A percentile compares a stretch with the other conserved stretches of the same genome.
phyloP scores from a whole-genome alignment of 805 yeast genomes.

The Naumovozyma baii region DNA sequence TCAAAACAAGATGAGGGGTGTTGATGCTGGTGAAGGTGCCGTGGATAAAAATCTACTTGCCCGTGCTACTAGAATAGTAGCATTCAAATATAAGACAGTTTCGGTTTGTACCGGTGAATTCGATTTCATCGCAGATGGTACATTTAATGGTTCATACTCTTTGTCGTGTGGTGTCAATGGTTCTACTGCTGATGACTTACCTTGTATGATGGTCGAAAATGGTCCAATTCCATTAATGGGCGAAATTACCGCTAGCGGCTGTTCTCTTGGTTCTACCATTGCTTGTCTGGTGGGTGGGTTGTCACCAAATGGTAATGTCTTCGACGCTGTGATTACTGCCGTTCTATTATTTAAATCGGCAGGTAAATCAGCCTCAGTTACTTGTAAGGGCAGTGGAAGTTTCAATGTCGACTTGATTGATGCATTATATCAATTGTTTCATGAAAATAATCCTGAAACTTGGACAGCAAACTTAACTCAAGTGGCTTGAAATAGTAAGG shows the following conservation, averaged over 20 bases:
- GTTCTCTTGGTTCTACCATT: slow-evolving; percentile 67
- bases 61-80: slow-evolving; percentile 39
- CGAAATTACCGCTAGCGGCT: slow-evolving; percentile 71
- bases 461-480: slow-evolving; percentile 16
- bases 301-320: slow-evolving; percentile 28
- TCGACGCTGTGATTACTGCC: slow-evolving; percentile 45
- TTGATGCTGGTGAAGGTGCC: slow-evolving; percentile 38
- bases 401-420: slow-evolving; percentile 26
- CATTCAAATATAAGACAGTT: slow-evolving; percentile 42
- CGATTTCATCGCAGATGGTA: slow-evolving; percentile 45
- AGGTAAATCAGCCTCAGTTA: slow-evolving; percentile 43
- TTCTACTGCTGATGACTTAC: slow-evolving; percentile 14
- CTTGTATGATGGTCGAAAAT: slow-evolving; percentile 28
- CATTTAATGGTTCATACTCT: slow-evolving; percentile 18
- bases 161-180: slow-evolving; percentile 13
- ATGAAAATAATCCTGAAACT: slow-evolving; percentile 15
- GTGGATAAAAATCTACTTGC: slow-evolving; percentile 25
- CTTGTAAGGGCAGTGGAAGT: slow-evolving; percentile 31
- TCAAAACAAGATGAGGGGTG: slow-evolving; percentile 54
- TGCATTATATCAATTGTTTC: slow-evolving; percentile 20
- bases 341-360: slow-evolving; percentile 51
- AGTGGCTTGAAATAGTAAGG: neutral
- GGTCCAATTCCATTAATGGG: slow-evolving; percentile 64
- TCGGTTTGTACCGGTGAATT: slow-evolving; percentile 63
- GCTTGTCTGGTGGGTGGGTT: slow-evolving; percentile 46